Conservation (phyloP, 345 rosid genomes). For the Moricandia moricandioides region DNA sequence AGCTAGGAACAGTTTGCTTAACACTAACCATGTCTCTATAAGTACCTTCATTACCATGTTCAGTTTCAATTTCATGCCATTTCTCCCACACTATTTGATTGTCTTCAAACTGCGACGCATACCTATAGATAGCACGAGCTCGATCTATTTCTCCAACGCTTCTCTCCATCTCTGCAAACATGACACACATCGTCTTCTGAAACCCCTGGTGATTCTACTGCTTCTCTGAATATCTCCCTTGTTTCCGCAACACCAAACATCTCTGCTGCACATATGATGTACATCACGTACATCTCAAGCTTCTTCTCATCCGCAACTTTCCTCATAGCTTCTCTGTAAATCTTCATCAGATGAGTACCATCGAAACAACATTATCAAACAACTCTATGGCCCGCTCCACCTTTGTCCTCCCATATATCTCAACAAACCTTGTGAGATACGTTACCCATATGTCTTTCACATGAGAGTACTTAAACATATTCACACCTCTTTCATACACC, state of each 20-base stretch:
- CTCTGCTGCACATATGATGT: conserved; percentile 87
- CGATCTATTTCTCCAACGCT: conserved; percentile 94
- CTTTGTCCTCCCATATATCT: conserved; percentile 82
- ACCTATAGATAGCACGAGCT: conserved; percentile 70
- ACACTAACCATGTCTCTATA: conserved; percentile 91
- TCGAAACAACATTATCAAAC: conserved; percentile 87
- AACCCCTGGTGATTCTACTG: conserved; percentile 77
- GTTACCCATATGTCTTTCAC: conserved; percentile 96
- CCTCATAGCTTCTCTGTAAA: conserved; percentile 89
- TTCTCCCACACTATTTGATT: conserved; percentile 61
- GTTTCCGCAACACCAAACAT: conserved; percentile 91
- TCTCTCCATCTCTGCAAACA: conserved; percentile 88
- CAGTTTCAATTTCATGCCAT: conserved; percentile 73
- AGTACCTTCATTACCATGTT: conserved; percentile 96
- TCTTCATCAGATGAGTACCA: conserved; percentile 53
- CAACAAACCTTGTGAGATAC: conserved; percentile 86
- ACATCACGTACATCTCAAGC: conserved; percentile 86
- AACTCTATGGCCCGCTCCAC: conserved; percentile 91
- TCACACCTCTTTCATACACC: conserved; percentile 96
- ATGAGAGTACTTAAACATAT: conserved; percentile 93
- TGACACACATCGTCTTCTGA: conserved; percentile 85
- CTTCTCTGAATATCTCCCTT: conserved; percentile 91
- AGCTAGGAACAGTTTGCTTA: conserved; percentile 71
- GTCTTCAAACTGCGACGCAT: conserved; percentile 83
- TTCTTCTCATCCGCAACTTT: conserved; percentile 80